These are phyloP conservation scores for Pilobolus umbonatus DNA, from an alignment of 192 early-diverging fungal genomes.

Conservation along the genomic window DNA sequence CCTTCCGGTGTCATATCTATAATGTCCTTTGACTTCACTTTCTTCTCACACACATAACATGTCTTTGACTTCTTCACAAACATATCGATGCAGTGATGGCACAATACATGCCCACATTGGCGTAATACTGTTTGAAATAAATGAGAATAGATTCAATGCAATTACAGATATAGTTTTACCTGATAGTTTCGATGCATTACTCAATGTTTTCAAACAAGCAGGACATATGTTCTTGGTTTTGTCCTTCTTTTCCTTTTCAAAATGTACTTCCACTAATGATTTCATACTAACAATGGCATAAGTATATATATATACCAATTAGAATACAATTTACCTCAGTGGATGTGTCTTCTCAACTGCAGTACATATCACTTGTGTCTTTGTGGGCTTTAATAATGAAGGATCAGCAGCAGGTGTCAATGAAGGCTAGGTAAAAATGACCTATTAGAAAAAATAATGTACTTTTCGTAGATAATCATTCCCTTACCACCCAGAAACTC, in stretches of 20 bases:
- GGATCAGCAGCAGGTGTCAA: conserved; percentile 62
- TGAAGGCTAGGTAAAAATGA: conserved; percentile 51
- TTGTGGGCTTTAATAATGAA: conserved; percentile 48
- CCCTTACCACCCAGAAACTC: conserved; percentile 69
- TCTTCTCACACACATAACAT: conserved; percentile 65
- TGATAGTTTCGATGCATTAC: conserved; percentile 1
- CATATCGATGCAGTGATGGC: conserved; percentile 56
- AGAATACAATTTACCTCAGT: conserved; percentile 43
- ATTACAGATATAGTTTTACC: too few species aligned
- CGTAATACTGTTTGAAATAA: conserved; percentile 45
- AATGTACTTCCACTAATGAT: conserved; percentile 60
- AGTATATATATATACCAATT: background rate
- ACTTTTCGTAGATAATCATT: background rate
- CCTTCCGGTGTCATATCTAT: conserved; percentile 65
- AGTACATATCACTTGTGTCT: conserved; percentile 56
- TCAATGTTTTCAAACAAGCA: conserved; percentile 62
- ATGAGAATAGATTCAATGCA: background rate
- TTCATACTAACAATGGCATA: conserved; percentile 46
- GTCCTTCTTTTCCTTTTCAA: conserved; percentile 40
- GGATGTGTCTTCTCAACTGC: conserved; percentile 60
- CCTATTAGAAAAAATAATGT: background rate
- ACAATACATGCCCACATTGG: conserved; percentile 70
- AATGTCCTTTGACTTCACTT: conserved; percentile 66
- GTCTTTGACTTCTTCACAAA: conserved; percentile 66
- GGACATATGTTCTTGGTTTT: conserved; percentile 55